Evolutionary conservation across 208 protist genomes (phyloP).

Genomic region (Porcisia deanei): DNA sequence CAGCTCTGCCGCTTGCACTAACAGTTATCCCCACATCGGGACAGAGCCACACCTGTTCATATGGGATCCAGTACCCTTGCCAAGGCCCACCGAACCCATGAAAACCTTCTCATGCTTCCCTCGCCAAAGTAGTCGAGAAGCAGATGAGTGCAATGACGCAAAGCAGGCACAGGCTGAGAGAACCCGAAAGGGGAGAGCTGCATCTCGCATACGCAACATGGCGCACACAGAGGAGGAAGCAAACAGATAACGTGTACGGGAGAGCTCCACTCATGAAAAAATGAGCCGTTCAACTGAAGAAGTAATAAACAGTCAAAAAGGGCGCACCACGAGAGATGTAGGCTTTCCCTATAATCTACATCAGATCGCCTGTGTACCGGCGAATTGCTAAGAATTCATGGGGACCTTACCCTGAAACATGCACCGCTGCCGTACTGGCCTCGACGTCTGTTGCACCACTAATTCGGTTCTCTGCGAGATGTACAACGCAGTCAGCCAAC

Average conservation of each 20-base stretch:
- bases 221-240: background rate
- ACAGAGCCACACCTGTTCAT: background rate
- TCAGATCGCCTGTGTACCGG: background rate
- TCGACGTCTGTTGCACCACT: constrained; percentile 66
- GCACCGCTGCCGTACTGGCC: background rate
- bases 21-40: too few species aligned
- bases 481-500: constrained; percentile 44
- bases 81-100: background rate
- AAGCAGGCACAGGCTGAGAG: background rate
- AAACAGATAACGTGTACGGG: too few species aligned
- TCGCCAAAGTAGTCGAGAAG: background rate
- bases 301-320: background rate
- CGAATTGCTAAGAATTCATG: background rate
- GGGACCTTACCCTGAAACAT: background rate
- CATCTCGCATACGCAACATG: background rate
- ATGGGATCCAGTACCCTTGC: background rate
- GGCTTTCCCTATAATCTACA: background rate
- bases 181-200: too few species aligned
- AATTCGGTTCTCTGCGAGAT: constrained; percentile 70
- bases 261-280: background rate
- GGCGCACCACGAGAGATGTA: background rate
- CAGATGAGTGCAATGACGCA: background rate
- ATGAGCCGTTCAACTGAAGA: background rate
- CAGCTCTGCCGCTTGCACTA: background rate
- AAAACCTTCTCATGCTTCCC: background rate